phyloP scores from a whole-genome alignment of 805 yeast genomes.

The Wickerhamiella occidentalis region DNA sequence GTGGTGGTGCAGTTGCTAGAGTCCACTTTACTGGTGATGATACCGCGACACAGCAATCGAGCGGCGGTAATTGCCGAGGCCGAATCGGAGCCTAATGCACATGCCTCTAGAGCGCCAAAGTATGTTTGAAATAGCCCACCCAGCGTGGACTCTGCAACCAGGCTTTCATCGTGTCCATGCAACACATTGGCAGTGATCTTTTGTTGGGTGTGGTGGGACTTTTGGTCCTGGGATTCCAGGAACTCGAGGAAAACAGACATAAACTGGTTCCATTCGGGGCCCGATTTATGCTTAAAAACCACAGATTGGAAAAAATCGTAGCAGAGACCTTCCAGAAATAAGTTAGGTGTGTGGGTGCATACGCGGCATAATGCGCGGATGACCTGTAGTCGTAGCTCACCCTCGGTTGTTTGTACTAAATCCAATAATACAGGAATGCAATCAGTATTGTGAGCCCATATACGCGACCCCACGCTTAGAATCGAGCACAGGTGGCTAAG shows the following conservation, averaged over 20 bases:
- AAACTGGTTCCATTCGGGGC: slow-evolving; percentile 12
- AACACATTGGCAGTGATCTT: neutral
- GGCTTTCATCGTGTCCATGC: neutral
- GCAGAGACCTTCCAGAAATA: slow-evolving; percentile 6
- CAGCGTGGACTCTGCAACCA: slow-evolving; percentile 11
- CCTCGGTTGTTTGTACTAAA: neutral
- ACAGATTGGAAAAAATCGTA: neutral
- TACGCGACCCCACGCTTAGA: slow-evolving; percentile 6
- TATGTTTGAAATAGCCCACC: slow-evolving; percentile 12
- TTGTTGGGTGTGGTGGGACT: neutral
- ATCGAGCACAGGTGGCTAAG: slow-evolving; percentile 5
- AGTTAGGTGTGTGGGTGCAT: slow-evolving; percentile 9
- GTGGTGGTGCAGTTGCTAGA: slow-evolving; percentile 7
- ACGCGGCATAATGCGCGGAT: slow-evolving; percentile 5
- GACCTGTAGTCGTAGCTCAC: neutral
- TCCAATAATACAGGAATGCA: neutral
- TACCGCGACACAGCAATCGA: slow-evolving; percentile 8
- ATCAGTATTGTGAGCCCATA: slow-evolving; percentile 1
- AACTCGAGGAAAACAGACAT: slow-evolving; percentile 11
- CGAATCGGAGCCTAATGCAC: neutral
- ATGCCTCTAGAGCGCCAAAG: slow-evolving; percentile 1
- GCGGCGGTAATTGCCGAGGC: slow-evolving; percentile 3
- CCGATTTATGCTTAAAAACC: neutral
- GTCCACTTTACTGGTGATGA: slow-evolving; percentile 11
- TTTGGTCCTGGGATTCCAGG: slow-evolving; percentile 6